Base-by-base conservation (phyloP, 441 rosid species). In the Jatropha podagrica region DNA sequence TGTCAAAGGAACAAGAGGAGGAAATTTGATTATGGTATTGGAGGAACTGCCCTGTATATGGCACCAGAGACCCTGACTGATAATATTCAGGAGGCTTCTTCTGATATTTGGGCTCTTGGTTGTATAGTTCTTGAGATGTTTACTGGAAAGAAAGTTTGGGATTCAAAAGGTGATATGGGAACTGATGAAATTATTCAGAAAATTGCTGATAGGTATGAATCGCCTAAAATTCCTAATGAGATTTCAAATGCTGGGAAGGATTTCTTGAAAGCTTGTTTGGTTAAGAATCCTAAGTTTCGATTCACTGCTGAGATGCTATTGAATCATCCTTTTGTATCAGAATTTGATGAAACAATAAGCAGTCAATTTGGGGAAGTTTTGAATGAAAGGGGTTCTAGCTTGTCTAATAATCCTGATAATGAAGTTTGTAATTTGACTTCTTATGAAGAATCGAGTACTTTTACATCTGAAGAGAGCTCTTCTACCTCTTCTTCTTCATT, bases 91-190 rank as follows among this genome's bases (percentile, higher is more conserved):
- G 84, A 79, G 69, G 69, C 79, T 18, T 74, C 86, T 8, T 74
- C 77, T 0, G 85, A 85, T 65, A 65, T 78, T 3, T 82, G 83
- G 84, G 81, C 84, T 9, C 76, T 85, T 51, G 84, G 85, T 2
- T 82, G 82, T 68, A 76, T 76, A 0, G 83, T 77, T 44, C 48
- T 61, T 10, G 81, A 77, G 78, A 81, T 75, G 87, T 60, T 80
- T 7, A 76, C 74, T 11, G 87, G 85, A 38, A 76, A 67, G 70
- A 59, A 46, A 26, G 63, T 78, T 2, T 80, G 79, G 82, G 42
- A 67, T n/a, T 7, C 42, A 41, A 68, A 68, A 40, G 17, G 51
- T 9, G 49, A 69, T 27, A 51, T 26, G n/a, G 60, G n/a, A 8
- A 52, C 60, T 4, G 17, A 78, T 0, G 79, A 71, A 8, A 42